A percentile compares a stretch with the other conserved stretches of the same genome.
Conservation (phyloP, 169 alveolate genomes). For the Plasmodium coatneyi region DNA sequence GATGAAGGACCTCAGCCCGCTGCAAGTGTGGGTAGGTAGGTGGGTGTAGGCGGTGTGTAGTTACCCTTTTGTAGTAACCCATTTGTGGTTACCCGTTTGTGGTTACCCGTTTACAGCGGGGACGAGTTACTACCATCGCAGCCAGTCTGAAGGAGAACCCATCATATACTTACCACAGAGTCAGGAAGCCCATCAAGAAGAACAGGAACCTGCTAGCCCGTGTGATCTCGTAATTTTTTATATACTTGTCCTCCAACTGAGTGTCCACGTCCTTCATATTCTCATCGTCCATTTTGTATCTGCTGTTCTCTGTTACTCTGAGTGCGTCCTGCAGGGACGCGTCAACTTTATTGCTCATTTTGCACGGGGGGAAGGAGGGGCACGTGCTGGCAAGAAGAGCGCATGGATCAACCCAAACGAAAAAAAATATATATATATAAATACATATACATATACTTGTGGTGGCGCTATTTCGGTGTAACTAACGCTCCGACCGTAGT, state of each 20-base stretch:
- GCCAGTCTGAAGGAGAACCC: too few relatives aligned
- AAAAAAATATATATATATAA: not conserved
- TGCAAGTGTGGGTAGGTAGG: not conserved
- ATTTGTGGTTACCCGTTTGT: not conserved
- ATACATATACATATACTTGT: too few relatives aligned
- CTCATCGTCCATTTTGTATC: not conserved
- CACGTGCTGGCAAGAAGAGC: not conserved
- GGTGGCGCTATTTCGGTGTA: not conserved
- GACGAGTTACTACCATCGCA: not conserved
- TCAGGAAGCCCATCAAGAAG: not conserved
- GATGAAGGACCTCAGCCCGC: constrained; percentile 76
- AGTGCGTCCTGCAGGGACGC: not conserved
- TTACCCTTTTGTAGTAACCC: not conserved
- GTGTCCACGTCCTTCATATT: not conserved
- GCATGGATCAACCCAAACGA: not conserved
- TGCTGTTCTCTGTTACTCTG: not conserved
- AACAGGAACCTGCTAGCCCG: not conserved
- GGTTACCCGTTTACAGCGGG: not conserved
- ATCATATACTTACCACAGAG: not conserved
- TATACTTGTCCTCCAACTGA: not conserved
- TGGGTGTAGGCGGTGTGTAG: not conserved
- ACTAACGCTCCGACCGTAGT: not conserved
- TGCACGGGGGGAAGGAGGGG: not conserved
- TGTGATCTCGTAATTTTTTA: not conserved
- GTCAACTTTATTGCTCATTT: not conserved